Conservation (phyloP, 202 grass and related monocot genomes). For the Carex sylvatica region DNA sequence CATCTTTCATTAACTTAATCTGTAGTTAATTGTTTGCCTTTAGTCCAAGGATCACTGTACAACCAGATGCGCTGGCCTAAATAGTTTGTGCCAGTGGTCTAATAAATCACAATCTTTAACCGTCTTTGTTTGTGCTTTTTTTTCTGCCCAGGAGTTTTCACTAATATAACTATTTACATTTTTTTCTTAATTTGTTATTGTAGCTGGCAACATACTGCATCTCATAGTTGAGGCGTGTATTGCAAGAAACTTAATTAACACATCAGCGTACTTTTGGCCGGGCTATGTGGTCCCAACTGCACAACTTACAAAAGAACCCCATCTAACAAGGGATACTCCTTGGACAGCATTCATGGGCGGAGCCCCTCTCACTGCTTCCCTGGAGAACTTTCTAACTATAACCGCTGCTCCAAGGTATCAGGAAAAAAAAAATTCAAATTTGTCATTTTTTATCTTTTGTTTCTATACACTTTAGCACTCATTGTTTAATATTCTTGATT, state of each 20-base stretch:
- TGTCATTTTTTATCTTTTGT: constrained; percentile 16
- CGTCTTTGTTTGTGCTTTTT: not conserved
- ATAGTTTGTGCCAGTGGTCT: not conserved
- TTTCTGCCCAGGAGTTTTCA: not conserved
- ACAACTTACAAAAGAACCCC: constrained; percentile 34
- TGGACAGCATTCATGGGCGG: constrained; percentile 67
- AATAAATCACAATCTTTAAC: not conserved
- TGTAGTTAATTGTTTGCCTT: not conserved
- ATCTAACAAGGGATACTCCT: constrained; percentile 40
- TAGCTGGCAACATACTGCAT: constrained; percentile 80
- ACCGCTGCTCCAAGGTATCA: constrained; percentile 77
- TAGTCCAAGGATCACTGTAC: not conserved
- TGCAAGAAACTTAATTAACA: constrained; percentile 75
- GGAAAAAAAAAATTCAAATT: not conserved
- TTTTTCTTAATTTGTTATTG: constrained; percentile 34
- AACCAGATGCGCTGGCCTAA: too few species aligned
- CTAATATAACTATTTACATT: constrained; percentile 24
- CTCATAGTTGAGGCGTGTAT: constrained; percentile 88
- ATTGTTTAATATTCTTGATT: constrained; percentile 29
- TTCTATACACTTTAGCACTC: constrained; percentile 2
- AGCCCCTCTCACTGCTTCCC: constrained; percentile 46
- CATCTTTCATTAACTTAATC: not conserved
- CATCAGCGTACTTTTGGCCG: constrained; percentile 79
- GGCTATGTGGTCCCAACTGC: constrained; percentile 55
- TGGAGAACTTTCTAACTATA: constrained; percentile 61